These are phyloP conservation scores for Beta lomatogona DNA, from an alignment of 179 eudicot genomes.

Conservation along the genomic window DNA sequence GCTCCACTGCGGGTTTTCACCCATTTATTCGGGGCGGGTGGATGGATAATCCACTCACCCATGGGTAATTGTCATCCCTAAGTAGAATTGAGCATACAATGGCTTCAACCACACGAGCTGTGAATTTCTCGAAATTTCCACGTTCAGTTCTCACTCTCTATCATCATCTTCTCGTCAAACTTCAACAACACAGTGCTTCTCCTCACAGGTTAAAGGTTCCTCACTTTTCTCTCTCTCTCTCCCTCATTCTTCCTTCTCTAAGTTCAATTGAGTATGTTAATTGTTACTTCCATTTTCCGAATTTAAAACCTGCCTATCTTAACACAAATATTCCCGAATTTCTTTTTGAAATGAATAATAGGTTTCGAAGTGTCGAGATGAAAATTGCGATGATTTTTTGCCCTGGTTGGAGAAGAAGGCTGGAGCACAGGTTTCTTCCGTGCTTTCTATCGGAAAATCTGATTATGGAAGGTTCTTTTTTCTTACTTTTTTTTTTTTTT, in stretches of 20 bases:
- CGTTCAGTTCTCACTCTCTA: background rate
- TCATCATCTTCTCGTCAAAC: background rate
- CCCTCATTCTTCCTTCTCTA: too few relatives aligned
- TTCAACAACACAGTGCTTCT: background rate
- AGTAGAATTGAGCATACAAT: background rate
- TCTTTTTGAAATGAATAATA: conserved; percentile 5
- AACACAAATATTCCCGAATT: background rate
- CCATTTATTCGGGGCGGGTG: too few relatives aligned
- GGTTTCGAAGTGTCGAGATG: conserved; percentile 42
- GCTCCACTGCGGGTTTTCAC: too few relatives aligned
- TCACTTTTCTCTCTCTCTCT: background rate
- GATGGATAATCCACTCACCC: too few relatives aligned
- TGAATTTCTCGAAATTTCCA: background rate
- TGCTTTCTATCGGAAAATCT: conserved; percentile 56
- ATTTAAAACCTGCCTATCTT: background rate
- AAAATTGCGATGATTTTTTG: conserved; percentile 53
- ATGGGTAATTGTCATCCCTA: too few relatives aligned
- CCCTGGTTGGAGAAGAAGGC: conserved; percentile 71
- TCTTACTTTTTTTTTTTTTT: conserved; percentile 4
- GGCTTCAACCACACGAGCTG: background rate
- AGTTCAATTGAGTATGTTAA: background rate
- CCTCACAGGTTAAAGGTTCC: background rate
- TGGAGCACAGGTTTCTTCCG: conserved; percentile 52
- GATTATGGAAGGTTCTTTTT: conserved; percentile 52
- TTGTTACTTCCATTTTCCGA: background rate